These are phyloP conservation scores for Aspergillus haitiensis DNA, from an alignment of 495 filamentous ascomycete species.

Conservation along the genomic window DNA sequence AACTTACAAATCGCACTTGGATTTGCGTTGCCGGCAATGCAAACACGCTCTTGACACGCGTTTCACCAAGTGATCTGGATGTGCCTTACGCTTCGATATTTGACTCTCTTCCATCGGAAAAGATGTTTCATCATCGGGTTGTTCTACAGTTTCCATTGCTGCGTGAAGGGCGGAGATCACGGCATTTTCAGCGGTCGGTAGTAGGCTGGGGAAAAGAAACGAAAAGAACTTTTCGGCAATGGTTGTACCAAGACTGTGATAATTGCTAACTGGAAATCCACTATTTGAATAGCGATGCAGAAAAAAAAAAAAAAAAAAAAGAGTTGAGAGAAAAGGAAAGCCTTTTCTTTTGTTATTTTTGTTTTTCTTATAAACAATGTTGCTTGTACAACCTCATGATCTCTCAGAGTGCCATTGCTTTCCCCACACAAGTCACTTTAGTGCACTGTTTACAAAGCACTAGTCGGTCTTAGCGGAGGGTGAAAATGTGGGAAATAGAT, in stretches of 20 bases:
- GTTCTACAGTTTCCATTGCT: conserved; percentile 18
- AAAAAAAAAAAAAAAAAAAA: no score
- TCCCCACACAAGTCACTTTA: conserved; percentile 6
- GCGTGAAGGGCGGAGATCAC: neutral
- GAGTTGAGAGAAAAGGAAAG: no score
- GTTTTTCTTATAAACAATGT: neutral
- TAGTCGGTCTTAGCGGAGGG: neutral
- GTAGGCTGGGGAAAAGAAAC: neutral
- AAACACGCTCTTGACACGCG: conserved; percentile 63
- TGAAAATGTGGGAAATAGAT: conserved; percentile 1
- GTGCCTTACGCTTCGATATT: conserved; percentile 23
- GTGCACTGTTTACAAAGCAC: neutral
- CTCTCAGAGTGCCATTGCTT: neutral
- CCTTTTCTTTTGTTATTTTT: neutral
- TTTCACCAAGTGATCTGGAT: conserved; percentile 44
- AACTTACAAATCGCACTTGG: conserved; percentile 62
- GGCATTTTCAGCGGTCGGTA: conserved; percentile 3
- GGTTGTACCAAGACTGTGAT: no score
- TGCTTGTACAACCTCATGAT: conserved; percentile 10
- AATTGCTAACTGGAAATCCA: no score
- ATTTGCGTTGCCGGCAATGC: conserved; percentile 62
- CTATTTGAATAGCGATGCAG: no score
- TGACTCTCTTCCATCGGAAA: conserved; percentile 19
- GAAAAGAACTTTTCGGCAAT: no score
- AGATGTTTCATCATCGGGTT: conserved; percentile 25